A percentile compares a stretch with the other conserved stretches of the same genome.
phyloP scores from a whole-genome alignment of 1,139 yeast genomes.

The Geotrichum siamense region DNA sequence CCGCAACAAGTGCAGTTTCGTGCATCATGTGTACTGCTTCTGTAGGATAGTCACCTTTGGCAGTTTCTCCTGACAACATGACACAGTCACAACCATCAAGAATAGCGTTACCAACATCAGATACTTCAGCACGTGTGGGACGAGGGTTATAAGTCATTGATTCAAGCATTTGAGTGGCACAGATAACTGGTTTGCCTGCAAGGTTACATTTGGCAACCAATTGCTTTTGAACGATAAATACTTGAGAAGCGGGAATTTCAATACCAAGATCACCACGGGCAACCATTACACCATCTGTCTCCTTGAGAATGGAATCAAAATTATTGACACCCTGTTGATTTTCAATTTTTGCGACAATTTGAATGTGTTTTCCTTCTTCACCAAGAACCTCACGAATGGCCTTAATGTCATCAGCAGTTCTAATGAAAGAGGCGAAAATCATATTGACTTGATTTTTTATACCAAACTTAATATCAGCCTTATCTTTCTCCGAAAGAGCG shows the following conservation, averaged over 20 bases:
- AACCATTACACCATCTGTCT: slow-evolving; percentile 99
- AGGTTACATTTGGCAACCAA: slow-evolving; percentile 97
- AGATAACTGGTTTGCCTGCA: slow-evolving; percentile 98
- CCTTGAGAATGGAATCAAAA: slow-evolving; percentile 89
- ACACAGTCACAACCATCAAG: slow-evolving; percentile 99
- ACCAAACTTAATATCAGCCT: slow-evolving; percentile 84
- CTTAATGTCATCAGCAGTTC: slow-evolving; percentile 83
- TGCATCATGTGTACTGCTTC: slow-evolving; percentile 99
- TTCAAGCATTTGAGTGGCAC: slow-evolving; percentile 99
- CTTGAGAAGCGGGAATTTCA: slow-evolving; percentile 99
- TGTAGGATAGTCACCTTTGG: slow-evolving; percentile 96
- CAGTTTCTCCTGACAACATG: slow-evolving; percentile 99
- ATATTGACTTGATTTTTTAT: slow-evolving; percentile 95
- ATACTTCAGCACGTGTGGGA: slow-evolving; percentile 99
- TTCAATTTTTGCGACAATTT: slow-evolving; percentile 95
- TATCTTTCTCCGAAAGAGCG: slow-evolving; percentile 94
- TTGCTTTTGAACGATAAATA: slow-evolving; percentile 97
- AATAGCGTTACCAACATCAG: slow-evolving; percentile 98
- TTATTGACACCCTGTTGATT: slow-evolving; percentile 99
- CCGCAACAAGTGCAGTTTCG: slow-evolving; percentile 93
- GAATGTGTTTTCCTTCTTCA: slow-evolving; percentile 92
- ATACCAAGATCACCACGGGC: slow-evolving; percentile 99
- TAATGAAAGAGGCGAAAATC: slow-evolving; percentile 96
- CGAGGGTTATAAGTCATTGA: slow-evolving; percentile 99
- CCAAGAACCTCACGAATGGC: slow-evolving; percentile 92